Base-by-base conservation (phyloP, 441 rosid genomes). In the Viola pubescens region DNA sequence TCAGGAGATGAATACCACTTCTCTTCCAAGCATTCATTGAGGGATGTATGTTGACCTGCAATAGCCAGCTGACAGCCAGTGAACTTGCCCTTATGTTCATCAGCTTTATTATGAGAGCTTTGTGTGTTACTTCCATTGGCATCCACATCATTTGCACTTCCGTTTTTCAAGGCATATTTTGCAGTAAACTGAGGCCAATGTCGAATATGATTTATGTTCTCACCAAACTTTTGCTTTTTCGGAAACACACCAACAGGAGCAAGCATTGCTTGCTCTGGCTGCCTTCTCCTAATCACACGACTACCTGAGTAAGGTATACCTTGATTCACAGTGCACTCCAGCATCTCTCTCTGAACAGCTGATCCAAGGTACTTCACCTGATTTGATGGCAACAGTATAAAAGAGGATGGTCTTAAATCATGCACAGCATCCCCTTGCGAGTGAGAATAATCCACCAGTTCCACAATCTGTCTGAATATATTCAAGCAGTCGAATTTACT, bases 1-100 rank as follows among this genome's bases (percentile, higher is more conserved):
- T 94, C 96, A 0, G 91, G 96, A 75, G 94, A 85, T 37, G 79
- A 70, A 75, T 94, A 94, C 96, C 99, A 90, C 68, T 83, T 88
- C 62, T 75, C 86, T 82, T 94, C 97, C 70, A 81, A 75, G 75
- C 70, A 84, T 55, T 79, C 77, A 63, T 50, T 62, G 64, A 57
- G 52, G 41, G 70, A 65, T 41, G 77, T 59, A 48, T 55, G 77
- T 45, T 73, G 73, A 61, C 66, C 70, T 49, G 71, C 49, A 59
- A 65, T 68, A 44, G 69, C 70, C 9, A 64, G 56, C 57, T 55
- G 62, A 39, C 40, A 37, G 55, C 56, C 70, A 38, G 65, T 61
- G 48, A 74, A 63, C 59, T 61, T 78, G 62, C 50, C 19, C 48
- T 38, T 49, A 58, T 61, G 62, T 56, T 70, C 78, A 59, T 45